Percentiles rank a stretch among this genome's conserved stretches.
phyloP scores from a whole-genome alignment of 352 stramenopile species.

The Phytophthora podocarpi region DNA sequence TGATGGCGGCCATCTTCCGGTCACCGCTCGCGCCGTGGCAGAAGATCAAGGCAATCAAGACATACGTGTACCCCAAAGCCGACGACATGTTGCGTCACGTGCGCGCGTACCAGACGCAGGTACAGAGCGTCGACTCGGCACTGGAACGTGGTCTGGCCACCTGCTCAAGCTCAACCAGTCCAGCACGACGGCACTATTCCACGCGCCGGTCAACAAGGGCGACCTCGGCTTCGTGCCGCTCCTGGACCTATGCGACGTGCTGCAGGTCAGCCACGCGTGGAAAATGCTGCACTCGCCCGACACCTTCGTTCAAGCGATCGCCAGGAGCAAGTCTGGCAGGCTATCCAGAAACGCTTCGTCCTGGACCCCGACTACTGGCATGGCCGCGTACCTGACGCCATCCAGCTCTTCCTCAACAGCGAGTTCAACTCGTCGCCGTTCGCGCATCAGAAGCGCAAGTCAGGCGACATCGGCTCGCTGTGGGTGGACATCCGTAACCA shows the following conservation, averaged over 20 bases:
- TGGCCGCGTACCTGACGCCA: not conserved
- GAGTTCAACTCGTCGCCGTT: conserved; percentile 4
- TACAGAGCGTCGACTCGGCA: conserved; percentile 4
- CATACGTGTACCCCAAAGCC: conserved; percentile 18
- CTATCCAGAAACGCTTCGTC: conserved; percentile 1
- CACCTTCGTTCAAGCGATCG: too few species aligned
- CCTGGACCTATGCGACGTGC: conserved; percentile 13
- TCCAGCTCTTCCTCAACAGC: conserved; percentile 5
- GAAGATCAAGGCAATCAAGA: conserved; percentile 20
- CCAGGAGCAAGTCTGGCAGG: conserved; percentile 3
- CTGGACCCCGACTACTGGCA: conserved; percentile 18
- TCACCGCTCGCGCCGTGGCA: conserved; percentile 11
- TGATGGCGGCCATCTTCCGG: conserved; percentile 3
- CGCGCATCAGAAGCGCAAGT: not conserved
- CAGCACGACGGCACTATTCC: conserved; percentile 16
- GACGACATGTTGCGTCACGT: conserved; percentile 6
- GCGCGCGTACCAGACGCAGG: not conserved
- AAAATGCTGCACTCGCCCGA: conserved; percentile 30
- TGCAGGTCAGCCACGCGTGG: conserved; percentile 22
- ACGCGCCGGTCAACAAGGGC: conserved; percentile 2
- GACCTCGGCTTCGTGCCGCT: conserved; percentile 8
- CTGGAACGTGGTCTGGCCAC: not conserved
- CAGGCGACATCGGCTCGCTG: conserved; percentile 5
- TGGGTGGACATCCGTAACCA: conserved; percentile 18
- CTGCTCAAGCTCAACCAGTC: not conserved